Base-by-base conservation (phyloP, 371 early-diverging fungal genomes). In the Basidiobolus meristosporus region DNA sequence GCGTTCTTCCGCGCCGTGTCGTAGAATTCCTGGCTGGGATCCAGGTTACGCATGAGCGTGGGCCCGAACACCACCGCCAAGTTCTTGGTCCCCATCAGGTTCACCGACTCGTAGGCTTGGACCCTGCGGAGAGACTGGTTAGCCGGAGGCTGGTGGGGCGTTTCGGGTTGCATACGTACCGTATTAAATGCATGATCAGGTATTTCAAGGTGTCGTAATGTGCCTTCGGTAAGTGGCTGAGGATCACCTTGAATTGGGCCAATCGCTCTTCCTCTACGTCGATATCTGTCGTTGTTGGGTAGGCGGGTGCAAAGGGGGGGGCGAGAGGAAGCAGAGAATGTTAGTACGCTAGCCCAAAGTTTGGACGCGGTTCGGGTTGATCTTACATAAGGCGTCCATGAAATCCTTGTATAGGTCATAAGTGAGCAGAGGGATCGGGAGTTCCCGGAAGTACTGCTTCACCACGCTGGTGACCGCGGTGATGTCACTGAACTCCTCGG, bases 21-120 rank as follows among this genome's bases (percentile, higher is more conserved):
- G 19, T 70, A 52, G 39, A 90, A 59, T 44, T 90, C 90, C 14
- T 60, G 50, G 15, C 57, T 59, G 14, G 74, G 62, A 36, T 78
- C 64, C 11, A 57, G 59, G 42, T 74, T 65, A 2, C 79, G 68
- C 56, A 92, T 59, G n/a, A 92, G 54, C 5, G 84, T 88, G 0
- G 91, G 93, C 0, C 90, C 93, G 70, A 92, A 89, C 31, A 92
- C 87, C 0, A 90, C 88, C 4, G 86, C 82, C 20, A 92, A 46
- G 38, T 90, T 92, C 47, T 80, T 77, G 17, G 87, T 54, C 10
- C 71, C 73, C 93, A 92, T 92, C 38, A 80, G 50, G 54, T 90
- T 92, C n/a, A 66, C 62, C 33, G 53, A 47, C 15, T 59, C 59
- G 20, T 58, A 45, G 19, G 60, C 47, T 20, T 66, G 65, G 1